phyloP scores from a whole-genome alignment of 257 asterid genomes.

The Ocimum tenuiflorum region DNA sequence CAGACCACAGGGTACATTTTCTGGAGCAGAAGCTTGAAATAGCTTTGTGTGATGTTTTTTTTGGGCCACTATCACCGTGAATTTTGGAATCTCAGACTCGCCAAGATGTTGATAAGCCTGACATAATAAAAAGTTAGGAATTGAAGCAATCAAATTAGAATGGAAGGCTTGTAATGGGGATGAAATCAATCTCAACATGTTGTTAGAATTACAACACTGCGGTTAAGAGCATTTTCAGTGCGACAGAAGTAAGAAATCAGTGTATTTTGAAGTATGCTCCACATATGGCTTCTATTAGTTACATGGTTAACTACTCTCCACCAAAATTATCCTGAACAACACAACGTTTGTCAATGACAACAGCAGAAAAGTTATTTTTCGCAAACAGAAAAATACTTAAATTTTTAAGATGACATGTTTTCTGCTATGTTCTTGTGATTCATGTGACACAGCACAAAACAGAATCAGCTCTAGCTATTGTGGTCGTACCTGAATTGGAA shows the following conservation, averaged over 20 bases:
- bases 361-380: neutral
- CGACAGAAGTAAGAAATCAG: neutral
- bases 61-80: constrained; percentile 82
- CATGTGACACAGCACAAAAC: neutral
- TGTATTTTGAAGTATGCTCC: neutral
- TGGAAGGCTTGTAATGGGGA: neutral
- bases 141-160: constrained; percentile 2
- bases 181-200: neutral
- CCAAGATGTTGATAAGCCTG: constrained; percentile 89
- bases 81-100: constrained; percentile 63
- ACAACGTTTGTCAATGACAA: neutral
- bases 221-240: neutral
- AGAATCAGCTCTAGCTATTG: neutral
- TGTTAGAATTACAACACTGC: neutral
- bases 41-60: constrained; percentile 78
- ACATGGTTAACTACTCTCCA: neutral
- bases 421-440: neutral
- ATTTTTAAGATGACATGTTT: neutral
- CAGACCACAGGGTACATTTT: constrained; percentile 81
- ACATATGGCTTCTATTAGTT: neutral
- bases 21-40: constrained; percentile 61
- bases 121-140: constrained; percentile 8
- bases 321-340: neutral
- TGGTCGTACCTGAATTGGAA: neutral
- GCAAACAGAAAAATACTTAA: neutral